Base-by-base conservation (phyloP, 202 grass and related monocot species). In the Panicum hallii region DNA sequence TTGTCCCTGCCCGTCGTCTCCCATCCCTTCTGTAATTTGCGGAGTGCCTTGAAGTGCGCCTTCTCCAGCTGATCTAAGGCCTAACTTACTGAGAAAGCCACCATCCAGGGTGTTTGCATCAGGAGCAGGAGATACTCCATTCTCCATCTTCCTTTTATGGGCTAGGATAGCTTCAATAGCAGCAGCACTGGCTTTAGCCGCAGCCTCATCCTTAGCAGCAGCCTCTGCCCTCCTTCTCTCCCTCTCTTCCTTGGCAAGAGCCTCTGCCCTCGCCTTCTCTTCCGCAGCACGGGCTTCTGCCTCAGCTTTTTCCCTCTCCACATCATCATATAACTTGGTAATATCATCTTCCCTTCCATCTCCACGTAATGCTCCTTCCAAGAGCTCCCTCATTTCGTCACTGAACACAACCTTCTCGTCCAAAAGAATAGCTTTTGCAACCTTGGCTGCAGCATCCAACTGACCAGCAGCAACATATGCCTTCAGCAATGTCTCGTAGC, bases 131-230 rank as follows among this genome's bases (percentile, higher is more conserved):
- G n/a, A 77, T 70, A 61, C 85, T 56, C 82, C 77, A 22, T 60
- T 70, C 74, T 89, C 88, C 1, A 50, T 85, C 78, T 90, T 94
- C 82, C 82, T 94, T 83, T 79, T 94, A 84, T 88, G 80, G 16
- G 87, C 90, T 57, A 94, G 84, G 36, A 97, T 85, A 22, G 92
- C 89, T 71, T 93, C 90, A 62, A 97, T 95, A 66, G 95, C 52
- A 38, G 36, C 36, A 38, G 36, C 36, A 38, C 36, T 38, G 36
- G 36, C 36, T 38, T 38, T 38, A 38, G 36, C 36, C 3, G 36
- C 36, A 38, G 3, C 36, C 36, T 38, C 36, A 38, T 38, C 36
- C 36, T 38, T 38, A 38, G 36, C 36, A 38, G 36, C 36, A 38
- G 36, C 36, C 36, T 38, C 36, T 38, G 36, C 36, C 36, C 36